phyloP scores from a whole-genome alignment of 495 filamentous ascomycete genomes.

The Aspergillus leporis region DNA sequence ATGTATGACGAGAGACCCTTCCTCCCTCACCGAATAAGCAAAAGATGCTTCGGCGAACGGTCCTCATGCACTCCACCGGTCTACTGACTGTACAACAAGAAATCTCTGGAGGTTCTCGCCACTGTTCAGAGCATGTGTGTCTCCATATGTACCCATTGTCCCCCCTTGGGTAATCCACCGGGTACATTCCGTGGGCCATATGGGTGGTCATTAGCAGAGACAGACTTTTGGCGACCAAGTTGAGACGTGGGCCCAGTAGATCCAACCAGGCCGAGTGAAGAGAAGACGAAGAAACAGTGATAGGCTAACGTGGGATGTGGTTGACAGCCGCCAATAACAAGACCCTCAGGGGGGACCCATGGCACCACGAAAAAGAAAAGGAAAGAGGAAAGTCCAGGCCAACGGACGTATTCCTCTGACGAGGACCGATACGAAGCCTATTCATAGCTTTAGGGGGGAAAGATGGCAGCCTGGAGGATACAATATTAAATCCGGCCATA shows the following conservation, averaged over 20 bases:
- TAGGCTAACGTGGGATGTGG: neutral
- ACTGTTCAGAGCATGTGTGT: neutral
- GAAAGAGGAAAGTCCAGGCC: neutral
- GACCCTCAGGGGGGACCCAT: neutral
- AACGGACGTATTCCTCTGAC: neutral
- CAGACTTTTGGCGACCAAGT: neutral
- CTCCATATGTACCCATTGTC: neutral
- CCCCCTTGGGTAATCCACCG: too few species aligned
- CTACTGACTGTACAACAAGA: neutral
- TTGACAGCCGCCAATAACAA: neutral
- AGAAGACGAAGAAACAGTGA: neutral
- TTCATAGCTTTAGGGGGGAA: too few species aligned
- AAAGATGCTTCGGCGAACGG: neutral
- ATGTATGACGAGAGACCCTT: neutral
- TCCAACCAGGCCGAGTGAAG: neutral
- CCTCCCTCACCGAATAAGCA: neutral
- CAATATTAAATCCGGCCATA: too few species aligned
- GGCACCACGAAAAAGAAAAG: neutral
- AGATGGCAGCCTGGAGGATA: too few species aligned
- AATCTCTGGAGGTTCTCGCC: neutral
- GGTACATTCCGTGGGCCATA: neutral
- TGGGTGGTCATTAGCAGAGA: neutral
- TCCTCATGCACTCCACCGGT: neutral
- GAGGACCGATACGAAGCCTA: too few species aligned
- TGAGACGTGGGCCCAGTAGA: neutral